Percentiles rank a stretch among this genome's conserved stretches.
These are phyloP conservation scores for Pythium guiyangense DNA, from an alignment of 352 stramenopile genomes.

Conservation along the genomic window DNA sequence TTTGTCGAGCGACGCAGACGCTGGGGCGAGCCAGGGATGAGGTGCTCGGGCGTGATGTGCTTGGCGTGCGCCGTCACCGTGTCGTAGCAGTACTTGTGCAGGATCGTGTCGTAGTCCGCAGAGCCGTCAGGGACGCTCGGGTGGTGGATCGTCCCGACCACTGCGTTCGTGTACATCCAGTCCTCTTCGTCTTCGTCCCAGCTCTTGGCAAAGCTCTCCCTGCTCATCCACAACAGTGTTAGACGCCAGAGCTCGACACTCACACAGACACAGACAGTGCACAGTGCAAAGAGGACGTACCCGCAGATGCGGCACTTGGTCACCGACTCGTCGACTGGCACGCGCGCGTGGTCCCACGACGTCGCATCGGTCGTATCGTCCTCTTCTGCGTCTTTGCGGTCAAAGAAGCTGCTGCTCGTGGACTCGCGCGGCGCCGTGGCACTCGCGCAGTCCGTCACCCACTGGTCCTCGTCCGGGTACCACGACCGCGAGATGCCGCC, in stretches of 20 bases:
- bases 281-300: too few relatives aligned
- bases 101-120: constrained; percentile 66
- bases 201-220: constrained; percentile 75
- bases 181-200: constrained; percentile 89
- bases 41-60: constrained; percentile 63
- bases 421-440: constrained; percentile 57
- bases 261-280: too few relatives aligned
- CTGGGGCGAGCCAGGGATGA: constrained; percentile 53
- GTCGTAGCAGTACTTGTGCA: constrained; percentile 89
- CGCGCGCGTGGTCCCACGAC: constrained; percentile 60
- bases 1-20: constrained; percentile 20
- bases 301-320: constrained; percentile 82
- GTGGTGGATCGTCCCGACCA: constrained; percentile 72
- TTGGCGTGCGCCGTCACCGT: constrained; percentile 81
- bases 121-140: constrained; percentile 21
- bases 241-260: too few relatives aligned
- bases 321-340: constrained; percentile 77
- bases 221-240: too few relatives aligned
- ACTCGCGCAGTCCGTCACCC: constrained; percentile 66
- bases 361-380: constrained; percentile 40
- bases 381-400: constrained; percentile 42
- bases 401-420: constrained; percentile 78
- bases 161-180: constrained; percentile 89
- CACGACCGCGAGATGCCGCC: constrained; percentile 77
- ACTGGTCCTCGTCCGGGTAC: constrained; percentile 82